A percentile compares a stretch with the other conserved stretches of the same genome.
These are phyloP conservation scores for Phaeomoniella chlamydospora DNA, from an alignment of 2,329 filamentous ascomycete genomes.

Conservation along the genomic window DNA sequence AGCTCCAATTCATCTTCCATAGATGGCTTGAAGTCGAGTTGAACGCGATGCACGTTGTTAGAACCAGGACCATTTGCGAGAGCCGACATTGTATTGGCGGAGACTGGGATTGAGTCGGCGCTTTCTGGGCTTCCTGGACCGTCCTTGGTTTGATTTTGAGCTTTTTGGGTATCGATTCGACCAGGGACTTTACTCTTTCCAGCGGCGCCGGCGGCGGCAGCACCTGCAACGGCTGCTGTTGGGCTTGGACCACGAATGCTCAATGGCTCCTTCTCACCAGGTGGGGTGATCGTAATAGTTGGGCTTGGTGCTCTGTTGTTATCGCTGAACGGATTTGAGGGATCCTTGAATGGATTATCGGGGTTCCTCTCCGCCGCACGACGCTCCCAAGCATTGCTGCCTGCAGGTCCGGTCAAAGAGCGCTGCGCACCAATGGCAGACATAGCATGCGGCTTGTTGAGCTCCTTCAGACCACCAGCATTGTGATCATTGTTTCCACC, in stretches of 20 bases:
- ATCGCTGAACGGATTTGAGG: slow-evolving; percentile 58
- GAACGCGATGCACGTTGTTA: slow-evolving; percentile 70
- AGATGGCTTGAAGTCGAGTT: slow-evolving; percentile 85
- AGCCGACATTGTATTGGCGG: slow-evolving; percentile 24
- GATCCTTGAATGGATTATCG: slow-evolving; percentile 34
- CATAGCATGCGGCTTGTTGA: slow-evolving; percentile 1
- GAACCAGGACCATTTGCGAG: slow-evolving; percentile 42
- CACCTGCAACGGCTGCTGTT: slow-evolving; percentile 23
- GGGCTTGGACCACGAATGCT: slow-evolving; percentile 10
- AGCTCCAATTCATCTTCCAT: slow-evolving; percentile 86
- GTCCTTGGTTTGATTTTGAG: slow-evolving; percentile 4
- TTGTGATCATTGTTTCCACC: slow-evolving; percentile 13
- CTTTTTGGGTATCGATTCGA: slow-evolving; percentile 11
- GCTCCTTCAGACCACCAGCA: slow-evolving; percentile 10
- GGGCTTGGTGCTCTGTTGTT: slow-evolving; percentile 33
- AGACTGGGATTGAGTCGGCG: slow-evolving; percentile 10
- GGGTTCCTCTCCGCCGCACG: slow-evolving; percentile 14
- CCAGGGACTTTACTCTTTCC: slow-evolving; percentile 8
- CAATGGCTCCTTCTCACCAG: slow-evolving; percentile 4
- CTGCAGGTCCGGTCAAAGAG: slow-evolving; percentile 18
- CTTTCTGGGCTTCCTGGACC: slow-evolving; percentile 13
- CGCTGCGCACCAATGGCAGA: slow-evolving; percentile 13
- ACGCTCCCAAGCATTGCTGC: slow-evolving; percentile 2
- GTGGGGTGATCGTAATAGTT: slow-evolving; percentile 10
- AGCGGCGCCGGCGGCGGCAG: slow-evolving; percentile 23